Evolutionary conservation across 164 flowering plant genomes (phyloP).

Genomic region (Aristolochia fimbriata): DNA sequence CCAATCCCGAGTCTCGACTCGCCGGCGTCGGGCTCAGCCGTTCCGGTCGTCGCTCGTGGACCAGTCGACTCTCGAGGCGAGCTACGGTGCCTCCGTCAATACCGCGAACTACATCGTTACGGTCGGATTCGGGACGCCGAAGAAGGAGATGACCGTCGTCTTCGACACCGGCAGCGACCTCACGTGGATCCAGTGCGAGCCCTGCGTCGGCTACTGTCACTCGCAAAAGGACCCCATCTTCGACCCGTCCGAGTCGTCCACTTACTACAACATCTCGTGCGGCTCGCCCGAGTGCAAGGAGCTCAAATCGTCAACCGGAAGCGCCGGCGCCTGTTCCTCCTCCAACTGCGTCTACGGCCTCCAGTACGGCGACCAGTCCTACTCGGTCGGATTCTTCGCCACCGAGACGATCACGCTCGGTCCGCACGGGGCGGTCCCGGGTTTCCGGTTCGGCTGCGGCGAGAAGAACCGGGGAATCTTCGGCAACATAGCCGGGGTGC

Average conservation of each 20-base stretch:
- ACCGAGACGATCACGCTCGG: constrained; percentile 27
- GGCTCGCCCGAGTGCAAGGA: constrained; percentile 16
- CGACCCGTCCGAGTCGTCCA: constrained; percentile 25
- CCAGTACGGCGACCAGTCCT: constrained; percentile 45
- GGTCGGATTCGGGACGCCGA: constrained; percentile 7
- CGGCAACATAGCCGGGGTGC: constrained; percentile 34
- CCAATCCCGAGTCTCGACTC: constrained; percentile 13
- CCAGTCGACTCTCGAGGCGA: constrained; percentile 11
- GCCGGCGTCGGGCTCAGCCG: constrained; percentile 15
- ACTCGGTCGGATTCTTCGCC: constrained; percentile 29
- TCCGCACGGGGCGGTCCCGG: constrained; percentile 15
- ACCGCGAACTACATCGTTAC: constrained; percentile 6
- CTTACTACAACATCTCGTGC: constrained; percentile 35
- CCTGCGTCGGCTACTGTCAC: constrained; percentile 25
- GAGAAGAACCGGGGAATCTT: constrained; percentile 39
- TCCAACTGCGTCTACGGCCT: constrained; percentile 39
- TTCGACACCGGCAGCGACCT: constrained; percentile 14
- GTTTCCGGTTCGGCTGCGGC: constrained; percentile 49
- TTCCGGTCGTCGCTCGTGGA: too few species aligned
- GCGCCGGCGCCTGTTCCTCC: constrained; percentile 23
- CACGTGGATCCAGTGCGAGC: constrained; percentile 15
- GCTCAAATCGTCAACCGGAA: constrained; percentile 6
- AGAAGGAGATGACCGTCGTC: neutral
- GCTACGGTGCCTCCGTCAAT: constrained; percentile 17
- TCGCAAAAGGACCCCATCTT: constrained; percentile 32